Percentiles rank a stretch among this genome's conserved stretches.
These are phyloP conservation scores for Ophiocordyceps unilateralis DNA, from an alignment of 2,329 filamentous ascomycete species.

Conservation along the genomic window DNA sequence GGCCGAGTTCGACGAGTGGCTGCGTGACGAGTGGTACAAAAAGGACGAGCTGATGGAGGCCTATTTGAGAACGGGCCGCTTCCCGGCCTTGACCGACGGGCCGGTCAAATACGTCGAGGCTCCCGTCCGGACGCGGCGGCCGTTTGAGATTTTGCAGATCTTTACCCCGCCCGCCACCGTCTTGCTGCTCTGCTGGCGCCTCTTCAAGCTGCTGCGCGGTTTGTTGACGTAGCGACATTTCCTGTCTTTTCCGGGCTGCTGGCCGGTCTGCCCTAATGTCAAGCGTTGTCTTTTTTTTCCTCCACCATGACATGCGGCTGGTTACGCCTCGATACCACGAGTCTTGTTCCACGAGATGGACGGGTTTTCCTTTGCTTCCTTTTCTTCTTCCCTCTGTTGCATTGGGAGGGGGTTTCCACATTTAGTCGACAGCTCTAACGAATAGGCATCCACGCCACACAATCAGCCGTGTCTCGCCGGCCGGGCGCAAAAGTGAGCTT, in stretches of 20 bases:
- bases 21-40: constrained; percentile 74
- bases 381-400: background rate
- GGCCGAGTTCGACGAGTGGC: constrained; percentile 67
- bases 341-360: no score
- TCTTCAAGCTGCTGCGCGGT: constrained; percentile 11
- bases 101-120: constrained; percentile 36
- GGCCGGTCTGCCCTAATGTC: no score
- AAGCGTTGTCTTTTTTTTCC: background rate
- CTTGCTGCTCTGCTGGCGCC: constrained; percentile 22
- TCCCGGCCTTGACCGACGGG: constrained; percentile 50
- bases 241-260: background rate
- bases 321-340: background rate
- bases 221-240: no score
- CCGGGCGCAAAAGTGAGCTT: no score
- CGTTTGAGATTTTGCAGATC: constrained; percentile 38
- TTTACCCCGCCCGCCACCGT: constrained; percentile 30
- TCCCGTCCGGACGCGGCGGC: constrained; percentile 33
- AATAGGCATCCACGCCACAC: no score
- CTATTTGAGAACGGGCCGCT: constrained; percentile 60
- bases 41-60: constrained; percentile 82
- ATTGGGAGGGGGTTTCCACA: background rate
- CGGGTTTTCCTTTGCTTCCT: background rate
- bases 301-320: background rate
- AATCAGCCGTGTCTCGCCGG: no score
- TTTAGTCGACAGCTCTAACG: no score